phyloP scores from a whole-genome alignment of 495 filamentous ascomycete species.

The Hyaloscypha variabilis region DNA sequence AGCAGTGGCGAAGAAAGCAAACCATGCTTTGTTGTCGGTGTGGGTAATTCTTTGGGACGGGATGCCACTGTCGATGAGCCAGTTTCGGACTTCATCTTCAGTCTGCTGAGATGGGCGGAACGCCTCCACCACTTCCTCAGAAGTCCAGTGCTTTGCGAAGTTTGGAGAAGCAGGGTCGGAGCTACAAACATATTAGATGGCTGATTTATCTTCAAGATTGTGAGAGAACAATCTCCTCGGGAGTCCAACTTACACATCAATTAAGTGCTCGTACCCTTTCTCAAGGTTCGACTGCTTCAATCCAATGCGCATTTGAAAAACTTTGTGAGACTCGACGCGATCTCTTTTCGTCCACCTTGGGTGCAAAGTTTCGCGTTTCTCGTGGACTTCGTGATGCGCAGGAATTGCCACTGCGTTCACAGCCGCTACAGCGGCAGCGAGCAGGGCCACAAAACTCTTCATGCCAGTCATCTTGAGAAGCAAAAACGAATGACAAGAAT shows the following conservation, averaged over 20 bases:
- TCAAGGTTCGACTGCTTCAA: conserved; percentile 55
- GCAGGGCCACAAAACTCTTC: neutral
- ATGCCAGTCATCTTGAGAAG: neutral
- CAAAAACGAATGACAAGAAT: neutral
- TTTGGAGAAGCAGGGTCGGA: conserved; percentile 41
- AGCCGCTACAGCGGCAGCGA: neutral
- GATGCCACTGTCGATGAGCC: conserved; percentile 54
- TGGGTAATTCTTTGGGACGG: conserved; percentile 46
- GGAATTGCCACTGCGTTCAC: conserved; percentile 13
- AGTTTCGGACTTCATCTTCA: conserved; percentile 43
- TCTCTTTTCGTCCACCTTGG: conserved; percentile 22
- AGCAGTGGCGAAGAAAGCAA: conserved; percentile 54
- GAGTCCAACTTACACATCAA: conserved; percentile 46
- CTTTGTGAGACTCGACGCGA: conserved; percentile 16
- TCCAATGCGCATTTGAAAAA: conserved; percentile 56
- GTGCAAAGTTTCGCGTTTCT: conserved; percentile 12
- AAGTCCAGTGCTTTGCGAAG: conserved; percentile 52
- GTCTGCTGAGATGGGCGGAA: conserved; percentile 47
- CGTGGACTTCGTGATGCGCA: conserved; percentile 19
- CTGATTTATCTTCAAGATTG: too few relatives aligned
- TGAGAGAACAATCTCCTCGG: too few relatives aligned
- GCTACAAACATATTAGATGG: neutral
- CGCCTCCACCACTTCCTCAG: conserved; percentile 43
- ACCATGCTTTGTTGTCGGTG: conserved; percentile 48
- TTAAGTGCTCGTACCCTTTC: conserved; percentile 51